phyloP scores from a whole-genome alignment of 768 basidiomycete genomes.

The Gelatoporia subvermispora region DNA sequence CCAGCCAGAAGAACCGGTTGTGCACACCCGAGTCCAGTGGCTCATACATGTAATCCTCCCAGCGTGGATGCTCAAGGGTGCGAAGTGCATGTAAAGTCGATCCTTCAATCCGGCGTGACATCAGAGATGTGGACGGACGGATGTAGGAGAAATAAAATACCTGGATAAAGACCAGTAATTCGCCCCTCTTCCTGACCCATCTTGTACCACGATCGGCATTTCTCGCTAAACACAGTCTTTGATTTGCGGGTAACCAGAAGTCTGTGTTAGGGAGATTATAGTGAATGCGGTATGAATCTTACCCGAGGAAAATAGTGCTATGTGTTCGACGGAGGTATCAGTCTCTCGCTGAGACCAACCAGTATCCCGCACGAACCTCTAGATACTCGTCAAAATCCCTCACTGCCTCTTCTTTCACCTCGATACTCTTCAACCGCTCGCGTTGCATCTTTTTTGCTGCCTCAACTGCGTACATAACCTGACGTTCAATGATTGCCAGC shows the following conservation, averaged over 20 bases:
- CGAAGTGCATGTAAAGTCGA: constrained; percentile 47
- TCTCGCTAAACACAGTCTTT: constrained; percentile 54
- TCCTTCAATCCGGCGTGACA: constrained; percentile 26
- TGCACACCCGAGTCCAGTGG: constrained; percentile 32
- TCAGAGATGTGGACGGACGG: no score
- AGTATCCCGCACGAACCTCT: constrained; percentile 32
- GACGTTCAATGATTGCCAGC: constrained; percentile 49
- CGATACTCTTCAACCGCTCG: constrained; percentile 58
- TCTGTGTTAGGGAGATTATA: neutral
- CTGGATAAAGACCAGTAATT: constrained; percentile 56
- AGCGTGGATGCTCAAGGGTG: constrained; percentile 49
- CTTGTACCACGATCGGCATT: constrained; percentile 65
- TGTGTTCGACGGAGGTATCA: neutral
- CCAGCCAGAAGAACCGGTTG: constrained; percentile 56
- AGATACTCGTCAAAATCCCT: constrained; percentile 58
- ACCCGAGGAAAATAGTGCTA: constrained; percentile 47
- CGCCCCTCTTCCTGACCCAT: constrained; percentile 53
- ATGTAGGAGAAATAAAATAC: no score
- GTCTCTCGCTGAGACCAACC: no score
- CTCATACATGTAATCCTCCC: constrained; percentile 62
- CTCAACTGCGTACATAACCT: constrained; percentile 52
- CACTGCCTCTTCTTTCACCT: constrained; percentile 54
- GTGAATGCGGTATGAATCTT: no score
- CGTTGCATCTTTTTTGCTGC: constrained; percentile 57
- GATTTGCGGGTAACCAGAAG: neutral